Evolutionary conservation across 345 rosid species (phyloP).

Genomic region (Streptanthus diversifolius): DNA sequence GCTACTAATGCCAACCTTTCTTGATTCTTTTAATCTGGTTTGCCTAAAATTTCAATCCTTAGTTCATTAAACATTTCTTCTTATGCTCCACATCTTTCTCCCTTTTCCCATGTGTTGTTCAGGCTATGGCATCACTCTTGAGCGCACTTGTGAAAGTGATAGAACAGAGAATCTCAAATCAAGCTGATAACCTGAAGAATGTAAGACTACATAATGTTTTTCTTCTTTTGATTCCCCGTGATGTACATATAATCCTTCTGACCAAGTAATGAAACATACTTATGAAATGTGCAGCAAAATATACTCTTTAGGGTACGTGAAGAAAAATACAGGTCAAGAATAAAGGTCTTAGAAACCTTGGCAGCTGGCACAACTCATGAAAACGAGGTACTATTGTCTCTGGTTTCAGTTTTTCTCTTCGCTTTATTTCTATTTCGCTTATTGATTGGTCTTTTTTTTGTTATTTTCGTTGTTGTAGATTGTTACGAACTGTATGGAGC

Average conservation of each 20-base stretch:
- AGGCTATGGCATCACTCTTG: conserved; percentile 57
- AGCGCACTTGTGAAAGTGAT: conserved; percentile 60
- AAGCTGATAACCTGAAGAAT: conserved; percentile 64
- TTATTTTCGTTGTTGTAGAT: conserved; percentile 37
- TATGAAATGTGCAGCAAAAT: conserved; percentile 63
- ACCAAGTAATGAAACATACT: conserved; percentile 24
- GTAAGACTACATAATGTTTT: conserved; percentile 41
- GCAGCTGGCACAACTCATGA: conserved; percentile 69
- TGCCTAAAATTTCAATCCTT: conserved; percentile 1
- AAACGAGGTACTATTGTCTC: conserved; percentile 54
- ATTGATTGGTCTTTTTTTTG: conserved; percentile 15
- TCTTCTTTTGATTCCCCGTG: conserved; percentile 6
- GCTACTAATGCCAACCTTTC: conserved; percentile 10
- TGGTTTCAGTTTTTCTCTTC: conserved; percentile 7
- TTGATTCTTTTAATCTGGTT: conserved; percentile 8
- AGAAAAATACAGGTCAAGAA: conserved; percentile 71
- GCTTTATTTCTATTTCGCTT: background rate
- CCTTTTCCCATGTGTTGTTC: conserved; percentile 4
- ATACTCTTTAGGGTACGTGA: conserved; percentile 56
- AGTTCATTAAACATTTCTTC: conserved; percentile 13
- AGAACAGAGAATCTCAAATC: conserved; percentile 68
- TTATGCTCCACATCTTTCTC: conserved; percentile 1
- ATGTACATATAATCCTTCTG: conserved; percentile 15
- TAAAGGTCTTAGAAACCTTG: conserved; percentile 73
- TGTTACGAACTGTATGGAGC: conserved; percentile 43